These are phyloP conservation scores for Cordia subcordata DNA, from an alignment of 257 asterid species.

Conservation along the genomic window DNA sequence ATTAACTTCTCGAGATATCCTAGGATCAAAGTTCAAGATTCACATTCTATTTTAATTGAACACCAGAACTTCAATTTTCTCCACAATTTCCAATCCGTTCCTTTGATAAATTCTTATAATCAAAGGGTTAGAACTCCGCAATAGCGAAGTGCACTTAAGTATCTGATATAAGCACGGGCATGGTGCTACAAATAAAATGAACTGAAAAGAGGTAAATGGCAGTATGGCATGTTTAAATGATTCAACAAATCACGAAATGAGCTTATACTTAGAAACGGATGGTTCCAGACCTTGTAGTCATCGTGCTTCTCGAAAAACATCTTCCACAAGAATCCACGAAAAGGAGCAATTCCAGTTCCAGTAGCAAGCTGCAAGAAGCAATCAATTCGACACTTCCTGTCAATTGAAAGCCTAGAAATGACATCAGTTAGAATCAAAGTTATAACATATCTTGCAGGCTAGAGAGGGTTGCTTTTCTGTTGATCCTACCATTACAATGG, in stretches of 20 bases:
- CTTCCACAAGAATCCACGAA: constrained; percentile 91
- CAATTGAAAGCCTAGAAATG: background rate
- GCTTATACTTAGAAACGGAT: background rate
- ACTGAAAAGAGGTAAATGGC: too few species aligned
- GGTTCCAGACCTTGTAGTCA: constrained; percentile 62
- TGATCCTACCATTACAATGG: constrained; percentile 55
- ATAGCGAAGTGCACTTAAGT: too few species aligned
- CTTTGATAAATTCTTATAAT: too few species aligned
- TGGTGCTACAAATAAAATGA: too few species aligned
- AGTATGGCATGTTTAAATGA: too few species aligned
- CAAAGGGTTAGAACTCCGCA: too few species aligned
- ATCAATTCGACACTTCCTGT: constrained; percentile 8
- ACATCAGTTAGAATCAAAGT: background rate
- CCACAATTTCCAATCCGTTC: too few species aligned
- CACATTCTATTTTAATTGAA: too few species aligned
- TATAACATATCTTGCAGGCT: background rate
- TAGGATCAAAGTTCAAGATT: too few species aligned
- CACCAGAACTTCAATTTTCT: too few species aligned
- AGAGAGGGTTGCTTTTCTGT: background rate
- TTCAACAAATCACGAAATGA: background rate
- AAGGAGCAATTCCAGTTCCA: constrained; percentile 98
- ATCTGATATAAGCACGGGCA: too few species aligned
- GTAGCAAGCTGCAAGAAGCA: constrained; percentile 67
- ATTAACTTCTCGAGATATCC: too few species aligned
- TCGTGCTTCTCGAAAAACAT: constrained; percentile 93